Base-by-base conservation (phyloP, 257 asterid species). In the Primulina tabacum region DNA sequence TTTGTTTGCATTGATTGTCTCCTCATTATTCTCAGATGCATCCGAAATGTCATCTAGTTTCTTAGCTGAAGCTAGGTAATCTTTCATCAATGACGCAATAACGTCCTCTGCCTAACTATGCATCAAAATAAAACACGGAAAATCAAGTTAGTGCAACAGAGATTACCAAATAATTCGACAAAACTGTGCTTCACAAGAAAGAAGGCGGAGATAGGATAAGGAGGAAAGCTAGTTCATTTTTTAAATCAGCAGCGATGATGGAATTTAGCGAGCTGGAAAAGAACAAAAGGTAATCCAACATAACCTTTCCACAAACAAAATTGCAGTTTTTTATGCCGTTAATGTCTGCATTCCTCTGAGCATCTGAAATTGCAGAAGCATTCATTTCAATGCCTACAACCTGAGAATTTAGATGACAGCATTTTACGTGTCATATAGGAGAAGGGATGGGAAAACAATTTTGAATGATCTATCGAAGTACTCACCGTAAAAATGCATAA, bases 301-400 rank as follows among this genome's bases (percentile, higher is more conserved):
- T 57, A 66, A 89, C 97, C 99, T 94, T 94, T 74, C 93, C 87
- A 78, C 97, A 89, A 74, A 94, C 87, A 76, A 94, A 94, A 84
- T 85, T 89, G 87, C 97, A 94, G 83, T 91, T 94, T 34, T 76
- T 84, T 55, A 89, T 87, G 74, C 93, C 92, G 71, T 94, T 94
- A 63, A 87, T 83, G 71, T 91, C 92, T 11, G 97, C 99, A 84
- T 94, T 94, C 76, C 95, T 91, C 61, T 86, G 87, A 33, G 99
- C 97, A 60, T 94, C 99, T 71, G 81, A 75, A 79, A 91, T 94
- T 24, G 99, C 99, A 73, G 97, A 89, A 77, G 96, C 97, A 82
- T 94, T 91, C 99, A 94, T 91, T 83, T 94, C 97, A 75, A 94
- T 85, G 71, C 99, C 99, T 26, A 91, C 96, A 70, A 94, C 99